Conservation (phyloP, 2,329 filamentous ascomycete genomes). For the Talaromyces marneffei region DNA sequence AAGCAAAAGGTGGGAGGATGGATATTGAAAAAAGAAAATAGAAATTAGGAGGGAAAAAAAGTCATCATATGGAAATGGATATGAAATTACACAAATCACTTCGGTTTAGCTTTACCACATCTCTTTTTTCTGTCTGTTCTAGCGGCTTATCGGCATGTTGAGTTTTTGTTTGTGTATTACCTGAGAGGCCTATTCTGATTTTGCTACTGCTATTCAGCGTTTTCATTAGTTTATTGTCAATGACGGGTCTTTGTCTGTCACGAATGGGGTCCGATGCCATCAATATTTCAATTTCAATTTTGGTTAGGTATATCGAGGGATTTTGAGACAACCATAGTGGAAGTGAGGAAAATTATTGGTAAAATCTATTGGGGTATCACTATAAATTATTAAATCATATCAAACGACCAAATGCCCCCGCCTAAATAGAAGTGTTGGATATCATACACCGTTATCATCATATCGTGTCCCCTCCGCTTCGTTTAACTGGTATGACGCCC, state of each 20-base stretch:
- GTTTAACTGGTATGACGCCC: slow-evolving; percentile 17
- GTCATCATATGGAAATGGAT: not conserved
- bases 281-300: not conserved
- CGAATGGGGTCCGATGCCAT: not conserved
- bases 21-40: not conserved
- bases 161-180: too few relatives aligned
- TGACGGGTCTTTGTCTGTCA: not conserved
- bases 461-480: not conserved
- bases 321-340: too few relatives aligned
- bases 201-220: slow-evolving; percentile 17
- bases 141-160: not conserved
- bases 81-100: not conserved
- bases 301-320: not conserved
- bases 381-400: not conserved
- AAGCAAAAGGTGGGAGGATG: slow-evolving; percentile 14
- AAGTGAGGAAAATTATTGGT: too few relatives aligned
- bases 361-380: not conserved
- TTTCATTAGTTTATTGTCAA: slow-evolving; percentile 8
- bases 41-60: not conserved
- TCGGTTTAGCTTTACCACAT: not conserved
- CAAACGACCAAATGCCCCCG: slow-evolving; percentile 7
- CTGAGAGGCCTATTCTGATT: too few relatives aligned
- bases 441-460: not conserved
- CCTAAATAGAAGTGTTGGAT: not conserved
- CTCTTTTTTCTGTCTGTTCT: not conserved